Base-by-base conservation (phyloP, 2,329 filamentous ascomycete species). In the Pestalotiopsis sp. region DNA sequence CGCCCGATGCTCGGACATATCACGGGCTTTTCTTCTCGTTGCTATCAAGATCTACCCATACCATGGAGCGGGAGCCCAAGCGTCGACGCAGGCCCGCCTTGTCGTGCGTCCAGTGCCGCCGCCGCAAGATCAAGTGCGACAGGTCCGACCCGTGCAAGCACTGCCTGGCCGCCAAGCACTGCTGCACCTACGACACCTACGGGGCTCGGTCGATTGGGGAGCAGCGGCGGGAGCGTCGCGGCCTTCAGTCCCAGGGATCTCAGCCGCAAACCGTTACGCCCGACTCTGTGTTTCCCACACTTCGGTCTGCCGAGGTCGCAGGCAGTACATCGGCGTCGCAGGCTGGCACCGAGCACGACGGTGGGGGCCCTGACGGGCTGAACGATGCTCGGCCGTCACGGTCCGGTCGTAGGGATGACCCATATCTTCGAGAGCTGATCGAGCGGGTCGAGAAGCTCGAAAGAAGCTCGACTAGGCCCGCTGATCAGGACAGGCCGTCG, bases 91-190 rank as follows among this genome's bases (percentile, higher is more conserved):
- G 79, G 49, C 76, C 78, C 7, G 80, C 81, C 3, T 70, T 82
- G 31, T 83, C 83, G 0, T 84, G 83, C 68, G 70, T 81, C 17
- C 77, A 81, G 69, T 85, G 83, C 72, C 77, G 83, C 20, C 79
- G 80, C 20, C 79, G 82, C 49, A 85, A 85, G 72, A 79, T 84
- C 74, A 83, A 82, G 65, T 85, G 83, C 69, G 80, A 84, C 69
- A 75, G 81, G 1, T 78, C 75, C n/a, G 73, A 78, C 20, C 82
- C 82, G 3, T 85, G 82, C 69, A 67, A 71, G 14, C 79, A 79
- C 69, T 84, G 81, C 71, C 73, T 76, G 17, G 73, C 75, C 1
- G 74, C 75, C 20, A 76, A 75, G 58, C 71, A 72, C 59, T 71
- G 71, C 4, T 84, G 81, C 66, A 74, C 69, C 17, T 83, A 74